These are phyloP conservation scores for Hanseniaspora taiwanica DNA, from an alignment of 805 yeast species.

Conservation along the genomic window DNA sequence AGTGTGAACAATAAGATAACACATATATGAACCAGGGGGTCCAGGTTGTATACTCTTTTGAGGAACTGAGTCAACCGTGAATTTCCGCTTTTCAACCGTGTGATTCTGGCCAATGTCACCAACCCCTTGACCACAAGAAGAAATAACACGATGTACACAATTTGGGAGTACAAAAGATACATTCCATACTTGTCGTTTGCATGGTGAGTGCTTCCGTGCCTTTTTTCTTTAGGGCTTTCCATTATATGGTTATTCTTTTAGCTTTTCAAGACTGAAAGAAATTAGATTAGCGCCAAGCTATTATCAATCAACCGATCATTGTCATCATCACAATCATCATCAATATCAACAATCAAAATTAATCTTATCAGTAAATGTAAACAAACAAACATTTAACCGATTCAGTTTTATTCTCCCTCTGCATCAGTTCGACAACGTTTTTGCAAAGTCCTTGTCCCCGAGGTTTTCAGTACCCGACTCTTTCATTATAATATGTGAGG, in stretches of 20 bases:
- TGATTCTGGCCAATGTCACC: background rate
- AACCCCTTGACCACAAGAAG: conserved; percentile 7
- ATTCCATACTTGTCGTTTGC: conserved; percentile 53
- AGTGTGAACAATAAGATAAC: conserved; percentile 22
- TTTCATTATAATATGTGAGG: too few relatives aligned
- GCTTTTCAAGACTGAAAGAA: too few relatives aligned
- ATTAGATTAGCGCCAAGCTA: too few relatives aligned
- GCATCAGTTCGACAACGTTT: too few relatives aligned
- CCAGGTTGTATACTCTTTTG: conserved; percentile 16
- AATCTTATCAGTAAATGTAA: background rate
- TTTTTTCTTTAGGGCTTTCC: conserved; percentile 5
- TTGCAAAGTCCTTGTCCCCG: too few relatives aligned
- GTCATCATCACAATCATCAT: too few relatives aligned
- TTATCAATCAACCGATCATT: too few relatives aligned
- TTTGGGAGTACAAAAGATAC: conserved; percentile 30
- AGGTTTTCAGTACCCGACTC: too few relatives aligned
- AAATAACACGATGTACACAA: conserved; percentile 27
- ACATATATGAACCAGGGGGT: conserved; percentile 25
- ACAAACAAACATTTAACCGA: background rate
- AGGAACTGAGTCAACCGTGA: conserved; percentile 28
- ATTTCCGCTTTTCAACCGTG: conserved; percentile 22
- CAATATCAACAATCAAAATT: too few relatives aligned
- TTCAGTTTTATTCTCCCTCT: too few relatives aligned
- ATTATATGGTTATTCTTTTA: too few relatives aligned
- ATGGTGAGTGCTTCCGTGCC: conserved; percentile 43